Base-by-base conservation (phyloP, 495 filamentous ascomycete species). In the Evernia prunastri region DNA sequence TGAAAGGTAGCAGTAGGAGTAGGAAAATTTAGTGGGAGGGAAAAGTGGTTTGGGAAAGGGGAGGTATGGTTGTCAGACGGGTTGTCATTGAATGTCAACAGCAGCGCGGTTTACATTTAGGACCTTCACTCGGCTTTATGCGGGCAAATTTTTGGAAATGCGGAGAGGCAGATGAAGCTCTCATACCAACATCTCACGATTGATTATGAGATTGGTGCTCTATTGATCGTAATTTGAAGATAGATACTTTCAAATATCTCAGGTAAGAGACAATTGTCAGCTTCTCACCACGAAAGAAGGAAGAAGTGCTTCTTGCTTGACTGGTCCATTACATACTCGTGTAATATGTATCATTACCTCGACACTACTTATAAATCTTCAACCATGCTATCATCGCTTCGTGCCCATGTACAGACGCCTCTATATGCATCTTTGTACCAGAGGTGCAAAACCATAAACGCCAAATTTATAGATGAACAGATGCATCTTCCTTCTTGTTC, bases 381-480 rank as follows among this genome's bases (percentile, higher is more conserved):
- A 37, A 12, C 42, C 40, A 39, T 58, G 40, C 53, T 59, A 58
- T 58, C 61, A n/a, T 51, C 13, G 40, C 43, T 61, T 43, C 43
- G 27, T 61, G 35, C 7, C n/a, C 47, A 49, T 45, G 33, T 23
- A 23, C 39, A 49, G 29, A 58, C 27, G 39, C 53, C 29, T 58
- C 39, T 45, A 35, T 37, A 36, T 35, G 18, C 39, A 33, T 31
- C 54, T 17, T 56, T 31, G n/a, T 59, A 51, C 40, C 33, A 39
- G 18, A 58, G 37, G 23, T 54, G 25, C 4, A 13, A 23, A 43
- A 25, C n/a, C 5, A 15, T 40, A 35, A 43, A 56, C 23, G 33
- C 20, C 8, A 18, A 10, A 31, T 45, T 18, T 43, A 8, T 63
- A 23, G 39, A 63, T 31, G 42, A 63, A 23, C n/a, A 1, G 4